These are phyloP conservation scores for Hypomontagnella submonticulosa DNA, from an alignment of 495 filamentous ascomycete genomes.

Conservation along the genomic window DNA sequence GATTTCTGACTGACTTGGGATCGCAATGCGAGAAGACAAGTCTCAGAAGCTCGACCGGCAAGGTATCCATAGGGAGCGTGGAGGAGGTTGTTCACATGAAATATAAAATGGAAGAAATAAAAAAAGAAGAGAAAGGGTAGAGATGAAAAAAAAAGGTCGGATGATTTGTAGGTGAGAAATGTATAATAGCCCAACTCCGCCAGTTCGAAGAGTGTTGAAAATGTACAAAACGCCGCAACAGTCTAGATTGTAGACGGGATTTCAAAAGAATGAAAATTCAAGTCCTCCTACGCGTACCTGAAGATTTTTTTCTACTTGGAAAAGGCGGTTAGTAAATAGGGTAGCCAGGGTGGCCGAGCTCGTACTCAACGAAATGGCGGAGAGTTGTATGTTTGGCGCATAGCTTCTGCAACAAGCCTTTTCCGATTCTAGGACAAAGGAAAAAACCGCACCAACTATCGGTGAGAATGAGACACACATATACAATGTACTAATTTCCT, in stretches of 20 bases:
- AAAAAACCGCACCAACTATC: constrained; percentile 49
- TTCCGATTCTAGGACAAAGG: constrained; percentile 50
- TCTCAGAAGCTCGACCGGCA: constrained; percentile 60
- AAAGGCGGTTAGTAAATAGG: constrained; percentile 41
- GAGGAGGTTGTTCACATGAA: not conserved
- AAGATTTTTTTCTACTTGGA: constrained; percentile 44
- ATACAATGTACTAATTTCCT: constrained; percentile 41
- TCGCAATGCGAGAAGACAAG: constrained; percentile 61
- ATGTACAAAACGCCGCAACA: constrained; percentile 39
- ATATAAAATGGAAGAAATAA: not conserved
- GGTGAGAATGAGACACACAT: constrained; percentile 54
- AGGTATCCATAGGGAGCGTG: constrained; percentile 45
- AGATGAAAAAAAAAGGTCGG: constrained; percentile 11
- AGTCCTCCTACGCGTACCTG: constrained; percentile 28
- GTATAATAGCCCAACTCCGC: constrained; percentile 39
- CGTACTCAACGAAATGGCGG: constrained; percentile 48
- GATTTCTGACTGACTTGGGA: constrained; percentile 48
- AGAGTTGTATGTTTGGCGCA: constrained; percentile 46
- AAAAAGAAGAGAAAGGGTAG: not conserved
- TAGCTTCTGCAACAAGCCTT: constrained; percentile 49
- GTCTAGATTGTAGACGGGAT: constrained; percentile 34
- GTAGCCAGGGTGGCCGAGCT: constrained; percentile 34
- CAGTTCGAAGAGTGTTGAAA: constrained; percentile 38
- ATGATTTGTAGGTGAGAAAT: constrained; percentile 3
- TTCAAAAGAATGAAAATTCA: constrained; percentile 43